Conservation (phyloP, 1,139 yeast species). For the Candida pseudocylindracea region DNA sequence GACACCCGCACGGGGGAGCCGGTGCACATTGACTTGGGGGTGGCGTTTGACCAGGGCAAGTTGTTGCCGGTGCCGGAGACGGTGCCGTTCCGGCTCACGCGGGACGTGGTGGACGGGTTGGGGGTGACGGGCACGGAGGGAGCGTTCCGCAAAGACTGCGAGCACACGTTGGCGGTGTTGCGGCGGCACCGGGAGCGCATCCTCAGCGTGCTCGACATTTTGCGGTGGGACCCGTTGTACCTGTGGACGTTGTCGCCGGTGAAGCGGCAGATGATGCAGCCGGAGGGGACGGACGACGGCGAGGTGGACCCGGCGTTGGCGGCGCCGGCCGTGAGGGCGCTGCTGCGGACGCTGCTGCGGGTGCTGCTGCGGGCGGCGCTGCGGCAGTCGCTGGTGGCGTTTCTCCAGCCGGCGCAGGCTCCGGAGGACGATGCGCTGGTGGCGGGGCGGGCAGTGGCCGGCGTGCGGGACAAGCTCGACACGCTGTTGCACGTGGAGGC, state of each 20-base stretch:
- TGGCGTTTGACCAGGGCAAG: conserved; percentile 87
- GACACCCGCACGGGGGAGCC: conserved; percentile 74
- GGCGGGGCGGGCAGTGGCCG: conserved; percentile 56
- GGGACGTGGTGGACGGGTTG: conserved; percentile 85
- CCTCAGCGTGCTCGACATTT: conserved; percentile 61
- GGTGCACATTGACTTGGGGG: conserved; percentile 88
- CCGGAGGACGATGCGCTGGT: conserved; percentile 41
- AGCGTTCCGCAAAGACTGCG: conserved; percentile 47
- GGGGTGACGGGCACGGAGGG: conserved; percentile 75
- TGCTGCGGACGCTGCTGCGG: no score
- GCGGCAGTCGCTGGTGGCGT: no score
- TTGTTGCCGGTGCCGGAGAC: conserved; percentile 72
- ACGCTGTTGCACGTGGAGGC: conserved; percentile 67
- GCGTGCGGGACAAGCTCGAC: conserved; percentile 46
- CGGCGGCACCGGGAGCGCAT: conserved; percentile 48
- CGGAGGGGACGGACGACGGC: conserved; percentile 1
- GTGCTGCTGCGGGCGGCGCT: no score
- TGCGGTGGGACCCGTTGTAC: conserved; percentile 83
- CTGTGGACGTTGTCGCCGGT: conserved; percentile 74
- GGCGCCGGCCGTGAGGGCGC: no score
- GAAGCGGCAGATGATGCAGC: conserved; percentile 32
- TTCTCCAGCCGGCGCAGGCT: no score
- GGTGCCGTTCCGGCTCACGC: conserved; percentile 78
- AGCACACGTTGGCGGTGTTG: conserved; percentile 47
- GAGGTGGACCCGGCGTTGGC: neutral